Base-by-base conservation (phyloP, 257 asterid species). In the Mentha longifolia region DNA sequence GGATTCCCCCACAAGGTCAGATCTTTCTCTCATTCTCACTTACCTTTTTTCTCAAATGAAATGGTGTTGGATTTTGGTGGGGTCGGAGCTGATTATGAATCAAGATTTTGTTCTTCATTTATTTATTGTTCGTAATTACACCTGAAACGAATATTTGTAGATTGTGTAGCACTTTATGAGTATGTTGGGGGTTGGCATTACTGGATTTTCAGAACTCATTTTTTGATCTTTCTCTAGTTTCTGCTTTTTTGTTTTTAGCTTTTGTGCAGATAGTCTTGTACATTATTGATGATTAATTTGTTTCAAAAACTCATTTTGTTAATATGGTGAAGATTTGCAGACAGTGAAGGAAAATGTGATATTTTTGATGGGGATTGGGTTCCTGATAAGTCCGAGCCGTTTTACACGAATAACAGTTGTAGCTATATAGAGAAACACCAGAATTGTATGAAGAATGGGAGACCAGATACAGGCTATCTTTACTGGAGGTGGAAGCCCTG, bases 401-500 rank as follows among this genome's bases (percentile, higher is more conserved):
- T 78, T 13, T 91, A 91, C 83, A 91, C 93, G 0, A 83, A 93
- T 45, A 68, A 63, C 25, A 91, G 80, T 49, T 93, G 98, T 76
- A 79, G 80, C 33, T 81, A 79, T 75, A 89, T 93, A 16, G 88
- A 78, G 71, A 78, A 56, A n/a, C 89, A 73, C 63, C 97, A 91
- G 68, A 87, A 91, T 55, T 93, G 98, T 71, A 41, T 87, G 80
- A 83, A 20, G 69, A 93, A 93, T 63, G 96, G 97, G 14, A 73
- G 96, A 35, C 89, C 89, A 2, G 98, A 93, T 74, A 73, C 62
- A 0, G 88, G 77, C 6, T 93, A 86, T 80, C 85, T 86, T 9
- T 80, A 93, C 71, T 93, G 98, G 98, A 82, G 79, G 65, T 93
- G 98, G 98, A 89, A 79, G 50, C 98, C 98, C 10, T 83, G 41